phyloP scores from a whole-genome alignment of 176 grass and related monocot genomes.

The Oryza coarctata region DNA sequence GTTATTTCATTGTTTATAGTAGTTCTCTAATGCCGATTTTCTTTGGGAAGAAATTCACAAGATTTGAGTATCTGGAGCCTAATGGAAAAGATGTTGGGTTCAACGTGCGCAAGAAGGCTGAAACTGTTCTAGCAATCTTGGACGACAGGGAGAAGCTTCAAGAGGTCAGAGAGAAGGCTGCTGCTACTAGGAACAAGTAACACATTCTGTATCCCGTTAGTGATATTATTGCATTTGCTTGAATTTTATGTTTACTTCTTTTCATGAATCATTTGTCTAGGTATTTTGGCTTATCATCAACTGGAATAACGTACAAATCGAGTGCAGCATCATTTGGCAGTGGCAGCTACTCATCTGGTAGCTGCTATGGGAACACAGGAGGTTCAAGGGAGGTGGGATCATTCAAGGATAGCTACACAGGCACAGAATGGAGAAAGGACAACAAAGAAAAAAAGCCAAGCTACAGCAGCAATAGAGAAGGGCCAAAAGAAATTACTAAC shows the following conservation, averaged over 20 bases:
- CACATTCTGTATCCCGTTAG: background rate
- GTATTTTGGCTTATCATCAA: conserved; percentile 69
- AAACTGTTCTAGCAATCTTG: conserved; percentile 56
- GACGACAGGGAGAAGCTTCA: conserved; percentile 79
- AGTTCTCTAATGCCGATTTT: conserved; percentile 10
- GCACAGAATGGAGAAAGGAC: conserved; percentile 19
- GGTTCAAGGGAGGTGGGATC: conserved; percentile 34
- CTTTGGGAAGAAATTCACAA: conserved; percentile 46
- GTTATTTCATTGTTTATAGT: background rate
- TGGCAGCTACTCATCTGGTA: conserved; percentile 43
- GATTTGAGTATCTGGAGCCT: conserved; percentile 64
- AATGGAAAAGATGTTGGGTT: conserved; percentile 73
- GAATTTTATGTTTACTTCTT: conserved; percentile 20
- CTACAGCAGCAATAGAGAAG: conserved; percentile 22
- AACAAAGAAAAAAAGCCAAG: conserved; percentile 17
- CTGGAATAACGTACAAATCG: conserved; percentile 52
- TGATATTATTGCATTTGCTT: background rate
- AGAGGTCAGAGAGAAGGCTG: conserved; percentile 61
- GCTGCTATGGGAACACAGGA: conserved; percentile 28
- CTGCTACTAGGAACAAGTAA: conserved; percentile 66
- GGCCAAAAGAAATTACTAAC: conserved; percentile 12
- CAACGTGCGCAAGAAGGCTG: conserved; percentile 71
- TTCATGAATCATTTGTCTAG: conserved; percentile 30
- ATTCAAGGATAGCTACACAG: conserved; percentile 37
- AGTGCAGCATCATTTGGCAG: conserved; percentile 36